A percentile compares a stretch with the other conserved stretches of the same genome.
Evolutionary conservation across 192 early-diverging fungal genomes (phyloP).

Genomic region (Rhizophlyctis rosea): DNA sequence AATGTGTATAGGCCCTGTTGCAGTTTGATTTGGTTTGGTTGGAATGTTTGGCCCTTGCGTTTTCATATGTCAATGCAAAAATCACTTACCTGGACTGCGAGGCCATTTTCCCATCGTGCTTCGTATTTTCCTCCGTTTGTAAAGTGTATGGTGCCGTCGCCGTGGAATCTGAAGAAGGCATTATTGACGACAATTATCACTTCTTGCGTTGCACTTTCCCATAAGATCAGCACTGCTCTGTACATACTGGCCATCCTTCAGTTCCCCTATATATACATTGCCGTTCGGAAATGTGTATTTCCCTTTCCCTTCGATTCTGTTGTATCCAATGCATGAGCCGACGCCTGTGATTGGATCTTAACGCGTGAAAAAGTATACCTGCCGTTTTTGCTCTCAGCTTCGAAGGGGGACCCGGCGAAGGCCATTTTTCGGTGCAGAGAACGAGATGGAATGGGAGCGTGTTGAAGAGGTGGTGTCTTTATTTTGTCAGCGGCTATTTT

Average conservation of each 20-base stretch:
- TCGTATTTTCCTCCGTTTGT: constrained; percentile 50
- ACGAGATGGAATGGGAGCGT: not conserved
- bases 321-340: not conserved
- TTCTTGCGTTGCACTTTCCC: not conserved
- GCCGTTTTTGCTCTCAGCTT: constrained; percentile 26
- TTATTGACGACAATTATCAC: not conserved
- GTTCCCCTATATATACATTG: constrained; percentile 53
- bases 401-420: constrained; percentile 40
- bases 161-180: constrained; percentile 47
- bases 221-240: not conserved
- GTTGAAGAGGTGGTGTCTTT: too few species aligned
- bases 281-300: constrained; percentile 55
- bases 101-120: constrained; percentile 47
- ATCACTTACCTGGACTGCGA: constrained; percentile 37
- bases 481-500: too few species aligned
- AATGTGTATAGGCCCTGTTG: constrained; percentile 51
- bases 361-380: too few species aligned
- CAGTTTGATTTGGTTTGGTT: not conserved
- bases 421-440: constrained; percentile 29
- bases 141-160: constrained; percentile 54
- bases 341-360: not conserved
- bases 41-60: not conserved
- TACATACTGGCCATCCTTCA: constrained; percentile 56
- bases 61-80: not conserved
- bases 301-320: constrained; percentile 52